Conservation (phyloP, 2,329 filamentous ascomycete genomes). For the Phaeophleospora eucalypticola region DNA sequence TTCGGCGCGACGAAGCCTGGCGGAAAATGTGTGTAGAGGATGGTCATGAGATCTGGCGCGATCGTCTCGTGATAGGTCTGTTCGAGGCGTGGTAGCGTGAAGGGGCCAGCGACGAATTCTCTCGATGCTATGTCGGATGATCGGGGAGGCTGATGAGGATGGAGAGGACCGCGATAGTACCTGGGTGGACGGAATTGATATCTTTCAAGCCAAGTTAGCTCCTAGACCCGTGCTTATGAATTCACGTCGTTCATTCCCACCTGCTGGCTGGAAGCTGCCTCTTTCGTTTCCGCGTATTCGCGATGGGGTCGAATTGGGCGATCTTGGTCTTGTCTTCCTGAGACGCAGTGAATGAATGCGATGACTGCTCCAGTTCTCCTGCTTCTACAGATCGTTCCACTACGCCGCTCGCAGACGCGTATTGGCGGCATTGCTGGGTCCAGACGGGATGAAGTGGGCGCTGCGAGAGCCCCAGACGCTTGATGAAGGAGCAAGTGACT, state of each 20-base stretch:
- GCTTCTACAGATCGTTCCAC: slow-evolving; percentile 26
- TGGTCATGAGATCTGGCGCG: slow-evolving; percentile 79
- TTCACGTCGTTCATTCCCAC: too few species aligned
- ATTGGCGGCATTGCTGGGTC: slow-evolving; percentile 27
- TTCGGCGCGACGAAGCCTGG: slow-evolving; percentile 64
- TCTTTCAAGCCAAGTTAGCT: too few species aligned
- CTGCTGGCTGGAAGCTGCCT: slow-evolving; percentile 50
- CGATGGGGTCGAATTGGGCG: slow-evolving; percentile 36
- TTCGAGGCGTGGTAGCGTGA: slow-evolving; percentile 78
- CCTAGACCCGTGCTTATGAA: too few species aligned
- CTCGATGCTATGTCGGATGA: slow-evolving; percentile 83
- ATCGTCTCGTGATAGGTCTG: slow-evolving; percentile 88
- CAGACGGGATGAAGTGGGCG: slow-evolving; percentile 18
- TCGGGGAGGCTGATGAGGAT: slow-evolving; percentile 86
- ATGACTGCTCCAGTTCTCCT: slow-evolving; percentile 41
- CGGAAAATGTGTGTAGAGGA: slow-evolving; percentile 81
- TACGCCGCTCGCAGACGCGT: slow-evolving; percentile 12
- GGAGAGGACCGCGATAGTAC: slow-evolving; percentile 88
- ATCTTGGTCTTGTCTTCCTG: slow-evolving; percentile 38
- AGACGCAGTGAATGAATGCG: slow-evolving; percentile 36
- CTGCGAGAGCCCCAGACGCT: slow-evolving; percentile 23
- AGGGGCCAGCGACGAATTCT: slow-evolving; percentile 84
- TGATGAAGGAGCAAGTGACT: slow-evolving; percentile 29
- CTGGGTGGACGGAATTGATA: slow-evolving; percentile 94
- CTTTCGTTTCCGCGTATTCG: slow-evolving; percentile 40